A percentile compares a stretch with the other conserved stretches of the same genome.
Conservation (phyloP, 805 yeast species). For the Schwanniomyces occidentalis region DNA sequence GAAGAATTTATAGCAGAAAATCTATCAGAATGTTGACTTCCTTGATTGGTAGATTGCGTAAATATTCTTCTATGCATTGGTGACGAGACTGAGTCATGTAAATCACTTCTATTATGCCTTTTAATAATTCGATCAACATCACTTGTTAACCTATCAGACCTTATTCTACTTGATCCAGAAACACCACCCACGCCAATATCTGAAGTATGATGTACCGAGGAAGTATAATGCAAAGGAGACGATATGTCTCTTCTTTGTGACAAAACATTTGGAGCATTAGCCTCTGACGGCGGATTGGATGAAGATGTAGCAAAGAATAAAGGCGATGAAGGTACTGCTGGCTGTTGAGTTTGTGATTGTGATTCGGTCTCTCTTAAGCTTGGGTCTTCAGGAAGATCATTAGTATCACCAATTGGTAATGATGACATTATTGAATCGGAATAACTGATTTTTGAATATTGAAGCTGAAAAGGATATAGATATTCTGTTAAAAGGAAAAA, state of each 20-base stretch:
- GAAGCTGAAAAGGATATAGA: background rate
- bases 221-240: constrained; percentile 52
- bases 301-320: constrained; percentile 53
- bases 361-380: constrained; percentile 31
- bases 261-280: constrained; percentile 12
- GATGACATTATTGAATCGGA: constrained; percentile 22
- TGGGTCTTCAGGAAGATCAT: constrained; percentile 27
- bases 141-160: constrained; percentile 47
- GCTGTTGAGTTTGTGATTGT: constrained; percentile 37
- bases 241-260: constrained; percentile 38
- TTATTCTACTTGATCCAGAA: constrained; percentile 29
- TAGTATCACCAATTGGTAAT: constrained; percentile 39
- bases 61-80: constrained; percentile 66
- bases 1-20: constrained; percentile 13
- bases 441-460: background rate
- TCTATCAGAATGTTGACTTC: constrained; percentile 11
- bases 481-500: constrained; percentile 4
- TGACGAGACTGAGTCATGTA: constrained; percentile 69
- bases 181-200: constrained; percentile 34
- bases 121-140: constrained; percentile 46
- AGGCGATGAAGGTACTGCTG: constrained; percentile 56
- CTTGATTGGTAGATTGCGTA: constrained; percentile 32
- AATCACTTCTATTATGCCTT: constrained; percentile 72
- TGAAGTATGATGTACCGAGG: constrained; percentile 40
- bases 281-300: constrained; percentile 39